phyloP scores from a whole-genome alignment of 179 eudicot genomes.

The Heliamphora pulchella region DNA sequence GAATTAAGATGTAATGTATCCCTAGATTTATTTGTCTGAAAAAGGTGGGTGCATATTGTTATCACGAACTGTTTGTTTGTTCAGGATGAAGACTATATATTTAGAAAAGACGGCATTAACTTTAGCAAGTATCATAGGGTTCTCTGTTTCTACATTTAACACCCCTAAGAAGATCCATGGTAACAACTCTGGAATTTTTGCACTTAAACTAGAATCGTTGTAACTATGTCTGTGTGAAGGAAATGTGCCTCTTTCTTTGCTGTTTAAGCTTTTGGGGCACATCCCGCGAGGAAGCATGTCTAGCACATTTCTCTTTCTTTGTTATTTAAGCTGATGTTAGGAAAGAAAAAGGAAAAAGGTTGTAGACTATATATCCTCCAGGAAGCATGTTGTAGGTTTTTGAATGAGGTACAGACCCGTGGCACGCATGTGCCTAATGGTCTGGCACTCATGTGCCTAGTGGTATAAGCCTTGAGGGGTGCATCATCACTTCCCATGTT shows the following conservation, averaged over 20 bases:
- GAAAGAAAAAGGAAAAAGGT: no score
- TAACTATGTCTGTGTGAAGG: background rate
- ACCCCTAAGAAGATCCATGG: background rate
- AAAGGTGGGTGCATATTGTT: background rate
- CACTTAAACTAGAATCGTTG: slow-evolving; percentile 5
- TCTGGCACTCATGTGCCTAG: no score
- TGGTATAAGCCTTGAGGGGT: no score
- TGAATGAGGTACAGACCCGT: no score
- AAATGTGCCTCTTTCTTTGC: slow-evolving; percentile 6
- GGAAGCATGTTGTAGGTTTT: no score
- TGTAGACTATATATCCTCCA: no score
- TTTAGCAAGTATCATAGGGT: background rate
- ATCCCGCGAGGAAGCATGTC: slow-evolving; percentile 8
- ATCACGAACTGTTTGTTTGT: background rate
- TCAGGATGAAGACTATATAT: background rate
- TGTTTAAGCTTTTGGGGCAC: background rate
- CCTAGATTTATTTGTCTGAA: background rate
- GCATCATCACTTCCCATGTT: no score
- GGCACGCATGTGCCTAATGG: no score
- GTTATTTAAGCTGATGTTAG: no score
- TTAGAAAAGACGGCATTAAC: background rate
- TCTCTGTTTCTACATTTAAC: background rate
- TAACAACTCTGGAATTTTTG: background rate
- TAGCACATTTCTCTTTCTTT: background rate
- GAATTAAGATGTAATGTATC: background rate